Evolutionary conservation across 495 filamentous ascomycete genomes (phyloP), one percentile per base, ranked within the genome.

Genomic region (Jackrogersella minutella): DNA sequence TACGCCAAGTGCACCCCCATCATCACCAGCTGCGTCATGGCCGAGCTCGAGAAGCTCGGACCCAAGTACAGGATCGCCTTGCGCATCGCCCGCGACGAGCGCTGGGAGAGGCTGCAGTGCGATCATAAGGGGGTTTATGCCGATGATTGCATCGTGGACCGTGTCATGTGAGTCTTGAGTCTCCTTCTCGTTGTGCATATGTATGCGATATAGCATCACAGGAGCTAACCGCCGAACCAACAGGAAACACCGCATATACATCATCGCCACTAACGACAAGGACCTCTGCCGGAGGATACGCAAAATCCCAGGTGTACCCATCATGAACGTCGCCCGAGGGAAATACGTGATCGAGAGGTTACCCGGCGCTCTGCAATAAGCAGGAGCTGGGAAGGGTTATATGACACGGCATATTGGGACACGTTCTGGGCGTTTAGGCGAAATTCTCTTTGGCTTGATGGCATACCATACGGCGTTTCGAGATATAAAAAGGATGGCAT

Each of bases 341-440:
- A 97, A 96, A 77, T 97, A 97, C 78, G 89, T 91, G 22, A 93
- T 99, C 72, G 94, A 98, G 80, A 84, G 93, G 65, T 79, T 98
- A 33, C 94, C 93, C 0, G 91, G 93, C 74, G 91, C 91, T 56
- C 87, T 89, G 50, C 57, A 70, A 37, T 70, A 63, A 16, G 9
- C 30, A 17, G 13, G 30, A 17, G 10, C 5, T 8, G 16, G 14
- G 30, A n/a, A 36, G 30, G 7, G 3, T 3, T 30, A 11, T 4
- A 37, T n/a, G 34, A 37, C 8, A 26, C 2, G 8, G 21, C 9
- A 33, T 33, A 33, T 31, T 19, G 13, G 21, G 44, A 37, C 26
- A 47, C 19, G 31, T 60, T 16, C 21, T 22, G 66, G n/a, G 66
- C 66, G 62, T 69, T 65, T 46, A 11, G 60, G 58, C 24, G 28